Conservation (phyloP, 495 filamentous ascomycete genomes). For the Pyrenopolyporus hunteri region DNA sequence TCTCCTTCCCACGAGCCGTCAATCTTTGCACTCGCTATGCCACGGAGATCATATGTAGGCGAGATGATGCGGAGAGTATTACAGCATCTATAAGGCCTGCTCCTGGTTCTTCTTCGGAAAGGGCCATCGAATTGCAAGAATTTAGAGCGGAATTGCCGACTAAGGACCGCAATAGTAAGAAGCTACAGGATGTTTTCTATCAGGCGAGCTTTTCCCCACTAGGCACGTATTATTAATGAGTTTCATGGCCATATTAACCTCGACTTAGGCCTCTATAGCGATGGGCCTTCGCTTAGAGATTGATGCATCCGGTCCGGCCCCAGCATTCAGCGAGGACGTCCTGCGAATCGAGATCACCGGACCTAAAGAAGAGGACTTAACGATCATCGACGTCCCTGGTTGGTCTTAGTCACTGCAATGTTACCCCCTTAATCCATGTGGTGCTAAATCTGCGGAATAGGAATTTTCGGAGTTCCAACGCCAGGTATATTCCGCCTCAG, state of each 20-base stretch:
- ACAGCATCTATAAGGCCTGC: slow-evolving; percentile 1
- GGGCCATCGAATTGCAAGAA: slow-evolving; percentile 40
- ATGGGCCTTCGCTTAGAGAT: no score
- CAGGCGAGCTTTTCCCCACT: slow-evolving; percentile 34
- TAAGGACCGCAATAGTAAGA: slow-evolving; percentile 40
- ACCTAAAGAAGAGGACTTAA: slow-evolving; percentile 61
- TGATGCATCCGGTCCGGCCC: neutral
- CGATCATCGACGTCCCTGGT: slow-evolving; percentile 70
- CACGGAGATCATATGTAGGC: slow-evolving; percentile 59
- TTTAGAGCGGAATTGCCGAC: slow-evolving; percentile 13
- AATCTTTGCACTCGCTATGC: slow-evolving; percentile 61
- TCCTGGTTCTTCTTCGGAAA: no score
- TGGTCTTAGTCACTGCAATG: slow-evolving; percentile 43
- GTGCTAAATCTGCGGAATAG: no score
- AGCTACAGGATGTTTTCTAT: slow-evolving; percentile 34
- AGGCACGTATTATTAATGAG: no score
- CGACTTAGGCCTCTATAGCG: neutral
- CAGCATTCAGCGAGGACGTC: slow-evolving; percentile 58
- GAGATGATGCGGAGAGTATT: slow-evolving; percentile 31
- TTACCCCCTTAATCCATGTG: no score
- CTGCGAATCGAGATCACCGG: slow-evolving; percentile 63
- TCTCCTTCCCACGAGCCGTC: slow-evolving; percentile 53
- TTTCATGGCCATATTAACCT: no score
- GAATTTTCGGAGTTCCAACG: no score
- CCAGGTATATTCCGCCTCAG: no score